Evolutionary conservation across 495 filamentous ascomycete species (phyloP), one percentile per base, ranked within the genome.

Genomic region (Rusavskia elegans): DNA sequence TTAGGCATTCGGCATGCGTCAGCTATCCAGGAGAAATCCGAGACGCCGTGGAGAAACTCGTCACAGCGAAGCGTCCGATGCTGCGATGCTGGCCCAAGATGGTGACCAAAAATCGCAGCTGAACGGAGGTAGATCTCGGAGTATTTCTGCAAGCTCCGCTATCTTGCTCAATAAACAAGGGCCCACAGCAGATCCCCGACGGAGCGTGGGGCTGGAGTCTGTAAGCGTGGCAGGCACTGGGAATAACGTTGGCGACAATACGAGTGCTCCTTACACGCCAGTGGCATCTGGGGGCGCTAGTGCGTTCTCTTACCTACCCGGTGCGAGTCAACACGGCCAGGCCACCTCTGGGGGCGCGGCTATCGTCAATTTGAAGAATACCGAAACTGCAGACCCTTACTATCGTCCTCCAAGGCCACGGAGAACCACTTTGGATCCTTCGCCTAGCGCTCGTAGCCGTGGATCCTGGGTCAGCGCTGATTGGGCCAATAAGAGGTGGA

Each of bases 1-100:
- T 16, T 57, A 76, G 71, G 87, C 89, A 21, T 89, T 95, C 61
- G 90, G 89, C 23, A 87, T 88, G 78, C 85, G 90, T 19, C 90
- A 97, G 65, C 74, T 97, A 10, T 89, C 87, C 13, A 81, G 82
- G 52, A 83, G 89, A 53, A 70, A 77, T 50, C 74, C 82, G 45
- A 71, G 82, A 37, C 76, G 74, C 46, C 77, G 71, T 56, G 71
- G 71, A 13, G 72, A 70, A 44, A 75, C 80, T 10, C 77, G 87
- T 14, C 78, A 85, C 53, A 90, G 85, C 58, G 79, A 89, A 65
- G 76, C 82, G 10, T 94, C 87, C 16, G 82, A 80, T 59, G 81
- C 84, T 21, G 85, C 81, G 13, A 94, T 95, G 74, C 66, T 94
- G 36, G 72, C 76, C 38, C 69, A 77, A 46, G 78, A 82, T 16